These are phyloP conservation scores for Colletotrichum sidae DNA, from an alignment of 2,329 filamentous ascomycete species.

Conservation along the genomic window DNA sequence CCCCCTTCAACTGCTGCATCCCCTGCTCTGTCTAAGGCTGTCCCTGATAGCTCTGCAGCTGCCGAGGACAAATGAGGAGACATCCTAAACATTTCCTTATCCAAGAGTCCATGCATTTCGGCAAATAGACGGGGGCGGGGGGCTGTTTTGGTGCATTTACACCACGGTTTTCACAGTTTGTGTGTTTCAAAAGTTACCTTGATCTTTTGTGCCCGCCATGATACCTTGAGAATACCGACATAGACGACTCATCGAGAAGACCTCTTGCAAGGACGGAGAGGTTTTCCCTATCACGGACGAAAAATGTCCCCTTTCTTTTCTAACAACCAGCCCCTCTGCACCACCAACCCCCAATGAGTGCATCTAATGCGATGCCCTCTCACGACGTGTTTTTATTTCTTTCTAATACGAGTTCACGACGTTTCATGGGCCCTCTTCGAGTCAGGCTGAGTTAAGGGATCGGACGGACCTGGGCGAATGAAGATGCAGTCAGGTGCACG, in stretches of 20 bases:
- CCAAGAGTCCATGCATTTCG: constrained; percentile 56
- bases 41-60: constrained; percentile 59
- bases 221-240: constrained; percentile 58
- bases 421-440: constrained; percentile 33
- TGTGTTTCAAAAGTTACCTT: constrained; percentile 61
- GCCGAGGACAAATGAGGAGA: constrained; percentile 55
- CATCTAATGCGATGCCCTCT: constrained; percentile 24
- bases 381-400: constrained; percentile 31
- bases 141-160: constrained; percentile 61
- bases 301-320: constrained; percentile 45
- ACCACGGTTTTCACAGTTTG: constrained; percentile 57
- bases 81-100: constrained; percentile 42
- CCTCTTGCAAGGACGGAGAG: constrained; percentile 47
- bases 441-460: constrained; percentile 25
- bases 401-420: constrained; percentile 38
- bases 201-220: constrained; percentile 57
- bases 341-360: constrained; percentile 1
- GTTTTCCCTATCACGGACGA: constrained; percentile 41
- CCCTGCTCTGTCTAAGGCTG: constrained; percentile 73
- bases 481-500: constrained; percentile 20
- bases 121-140: constrained; percentile 63
- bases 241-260: constrained; percentile 55
- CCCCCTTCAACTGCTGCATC: constrained; percentile 77
- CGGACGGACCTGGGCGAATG: constrained; percentile 10
- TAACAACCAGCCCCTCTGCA: constrained; percentile 43